These are phyloP conservation scores for Auricularia sp. DNA, from an alignment of 768 basidiomycete species.

Conservation along the genomic window DNA sequence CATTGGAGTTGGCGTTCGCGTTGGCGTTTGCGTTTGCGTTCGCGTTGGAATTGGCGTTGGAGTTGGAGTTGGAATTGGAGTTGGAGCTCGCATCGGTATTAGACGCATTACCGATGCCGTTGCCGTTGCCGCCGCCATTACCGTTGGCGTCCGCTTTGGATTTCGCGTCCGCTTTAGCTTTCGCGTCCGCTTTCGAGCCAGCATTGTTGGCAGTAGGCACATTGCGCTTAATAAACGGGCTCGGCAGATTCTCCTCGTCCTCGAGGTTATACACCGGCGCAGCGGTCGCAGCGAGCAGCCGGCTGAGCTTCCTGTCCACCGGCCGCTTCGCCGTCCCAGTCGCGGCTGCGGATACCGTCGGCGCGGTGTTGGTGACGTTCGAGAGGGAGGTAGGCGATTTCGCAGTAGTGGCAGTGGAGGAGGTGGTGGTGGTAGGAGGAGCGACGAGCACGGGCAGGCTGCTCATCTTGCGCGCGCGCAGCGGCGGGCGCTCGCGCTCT, in stretches of 20 bases:
- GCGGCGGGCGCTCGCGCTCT: neutral
- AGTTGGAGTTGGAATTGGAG: too few species aligned
- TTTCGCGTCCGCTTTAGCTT: too few species aligned
- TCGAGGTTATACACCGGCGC: constrained; percentile 52
- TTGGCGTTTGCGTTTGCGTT: too few species aligned
- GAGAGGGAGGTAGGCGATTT: neutral
- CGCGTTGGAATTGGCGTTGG: too few species aligned
- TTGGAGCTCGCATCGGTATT: too few species aligned
- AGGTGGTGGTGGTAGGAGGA: too few species aligned
- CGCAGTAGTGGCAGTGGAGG: neutral
- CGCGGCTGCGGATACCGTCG: too few species aligned
- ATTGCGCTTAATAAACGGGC: constrained; percentile 60
- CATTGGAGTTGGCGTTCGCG: too few species aligned
- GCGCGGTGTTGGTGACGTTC: neutral
- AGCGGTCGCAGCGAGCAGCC: constrained; percentile 7
- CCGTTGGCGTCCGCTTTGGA: too few species aligned
- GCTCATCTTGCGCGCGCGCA: neutral
- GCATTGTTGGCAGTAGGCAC: neutral
- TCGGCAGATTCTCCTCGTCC: constrained; percentile 79
- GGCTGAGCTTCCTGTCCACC: constrained; percentile 2
- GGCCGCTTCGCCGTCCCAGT: constrained; percentile 1
- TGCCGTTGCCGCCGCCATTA: too few species aligned
- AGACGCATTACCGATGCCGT: too few species aligned
- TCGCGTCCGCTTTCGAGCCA: too few species aligned
- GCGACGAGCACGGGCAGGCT: neutral